A percentile compares a stretch with the other conserved stretches of the same genome.
phyloP scores from a whole-genome alignment of 192 early-diverging fungal species.

The Bifiguratus adelaidae region DNA sequence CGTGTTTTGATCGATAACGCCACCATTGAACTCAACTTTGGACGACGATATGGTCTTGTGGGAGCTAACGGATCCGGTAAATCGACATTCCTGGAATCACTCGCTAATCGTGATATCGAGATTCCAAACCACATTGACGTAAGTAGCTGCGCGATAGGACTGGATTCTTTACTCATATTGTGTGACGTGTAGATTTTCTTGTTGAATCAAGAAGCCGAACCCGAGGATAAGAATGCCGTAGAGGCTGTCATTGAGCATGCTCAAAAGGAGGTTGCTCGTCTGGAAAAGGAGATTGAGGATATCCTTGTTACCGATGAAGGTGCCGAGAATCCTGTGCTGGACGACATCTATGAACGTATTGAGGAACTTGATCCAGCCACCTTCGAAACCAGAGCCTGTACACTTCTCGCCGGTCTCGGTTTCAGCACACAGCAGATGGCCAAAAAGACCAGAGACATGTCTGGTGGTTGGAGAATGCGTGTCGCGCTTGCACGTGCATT shows the following conservation, averaged over 20 bases:
- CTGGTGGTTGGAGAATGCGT: slow-evolving; percentile 99
- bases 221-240: slow-evolving; percentile 84
- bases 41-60: slow-evolving; percentile 85
- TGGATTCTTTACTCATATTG: no score
- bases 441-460: slow-evolving; percentile 91
- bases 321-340: slow-evolving; percentile 79
- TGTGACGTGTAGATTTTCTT: slow-evolving; percentile 74
- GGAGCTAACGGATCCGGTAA: slow-evolving; percentile 90
- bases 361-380: slow-evolving; percentile 86
- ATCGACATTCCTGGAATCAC: slow-evolving; percentile 86
- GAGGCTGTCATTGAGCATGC: slow-evolving; percentile 88
- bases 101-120: slow-evolving; percentile 87
- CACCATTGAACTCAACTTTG: slow-evolving; percentile 95
- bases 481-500: slow-evolving; percentile 93
- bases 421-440: slow-evolving; percentile 83
- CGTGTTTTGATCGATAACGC: slow-evolving; percentile 91
- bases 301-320: slow-evolving; percentile 68
- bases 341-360: slow-evolving; percentile 96
- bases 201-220: slow-evolving; percentile 91
- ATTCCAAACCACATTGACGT: slow-evolving; percentile 96
- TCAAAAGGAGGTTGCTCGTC: slow-evolving; percentile 77
- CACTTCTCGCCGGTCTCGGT: slow-evolving; percentile 89
- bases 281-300: slow-evolving; percentile 90
- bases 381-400: slow-evolving; percentile 87
- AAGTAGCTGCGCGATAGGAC: slow-evolving; percentile 15